Percentiles rank a stretch among this genome's conserved stretches.
Evolutionary conservation across 140 eudicot species (phyloP).

Genomic region (Bidens hawaiensis): DNA sequence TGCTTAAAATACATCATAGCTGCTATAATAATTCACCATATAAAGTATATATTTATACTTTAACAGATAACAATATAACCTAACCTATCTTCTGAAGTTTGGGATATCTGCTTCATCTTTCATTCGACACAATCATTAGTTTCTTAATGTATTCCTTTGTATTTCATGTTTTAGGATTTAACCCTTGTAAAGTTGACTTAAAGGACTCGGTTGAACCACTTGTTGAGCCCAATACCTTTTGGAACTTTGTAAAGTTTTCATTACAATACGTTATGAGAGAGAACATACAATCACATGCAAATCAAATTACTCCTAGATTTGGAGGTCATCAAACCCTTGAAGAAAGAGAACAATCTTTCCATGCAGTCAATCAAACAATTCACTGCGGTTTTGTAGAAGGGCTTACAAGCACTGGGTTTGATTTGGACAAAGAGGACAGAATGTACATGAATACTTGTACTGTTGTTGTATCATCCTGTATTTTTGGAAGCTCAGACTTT

Average conservation of each 20-base stretch:
- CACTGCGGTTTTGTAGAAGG: conserved; percentile 94
- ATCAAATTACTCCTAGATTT: conserved; percentile 51
- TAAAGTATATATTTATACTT: background rate
- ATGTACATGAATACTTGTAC: conserved; percentile 50
- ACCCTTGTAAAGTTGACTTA: conserved; percentile 69
- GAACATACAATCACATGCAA: conserved; percentile 18
- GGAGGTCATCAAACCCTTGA: conserved; percentile 90
- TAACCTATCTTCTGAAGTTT: background rate
- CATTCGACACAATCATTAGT: background rate
- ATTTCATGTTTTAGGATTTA: conserved; percentile 41
- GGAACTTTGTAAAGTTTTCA: conserved; percentile 51
- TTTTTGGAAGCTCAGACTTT: conserved; percentile 92
- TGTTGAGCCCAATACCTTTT: conserved; percentile 51
- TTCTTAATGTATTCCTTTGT: background rate
- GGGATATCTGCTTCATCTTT: background rate
- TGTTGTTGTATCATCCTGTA: conserved; percentile 85
- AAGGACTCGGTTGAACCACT: conserved; percentile 45
- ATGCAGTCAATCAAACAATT: conserved; percentile 64
- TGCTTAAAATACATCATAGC: background rate
- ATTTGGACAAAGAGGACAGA: conserved; percentile 64
- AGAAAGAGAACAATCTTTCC: conserved; percentile 77
- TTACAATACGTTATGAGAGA: conserved; percentile 51
- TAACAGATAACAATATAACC: background rate
- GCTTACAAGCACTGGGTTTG: conserved; percentile 64
- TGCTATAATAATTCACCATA: background rate